A percentile compares a stretch with the other conserved stretches of the same genome.
These are phyloP conservation scores for Umbelopsis sp. DNA, from an alignment of 371 early-diverging fungal genomes.

Conservation along the genomic window DNA sequence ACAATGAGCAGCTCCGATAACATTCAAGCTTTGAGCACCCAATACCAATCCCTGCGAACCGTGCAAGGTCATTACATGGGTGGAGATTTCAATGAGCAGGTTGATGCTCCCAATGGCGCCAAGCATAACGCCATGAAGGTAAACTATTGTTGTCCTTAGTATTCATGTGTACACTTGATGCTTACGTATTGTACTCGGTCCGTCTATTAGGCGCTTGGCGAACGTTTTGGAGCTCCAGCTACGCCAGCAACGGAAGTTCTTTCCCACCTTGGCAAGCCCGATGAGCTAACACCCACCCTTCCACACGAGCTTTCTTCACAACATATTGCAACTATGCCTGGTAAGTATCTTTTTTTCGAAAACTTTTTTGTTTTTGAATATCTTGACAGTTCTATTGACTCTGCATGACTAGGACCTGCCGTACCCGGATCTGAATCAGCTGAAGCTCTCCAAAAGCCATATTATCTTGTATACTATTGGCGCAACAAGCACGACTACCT, in stretches of 20 bases:
- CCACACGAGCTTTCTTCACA: conserved; percentile 23
- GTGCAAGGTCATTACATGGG: conserved; percentile 60
- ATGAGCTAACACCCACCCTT: conserved; percentile 47
- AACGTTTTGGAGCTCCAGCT: conserved; percentile 46
- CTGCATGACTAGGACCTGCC: conserved; percentile 25
- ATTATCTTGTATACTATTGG: conserved; percentile 65
- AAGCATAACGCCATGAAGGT: conserved; percentile 57
- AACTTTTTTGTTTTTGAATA: not conserved
- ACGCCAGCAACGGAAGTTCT: conserved; percentile 49
- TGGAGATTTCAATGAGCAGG: conserved; percentile 47
- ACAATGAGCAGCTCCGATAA: conserved; percentile 32
- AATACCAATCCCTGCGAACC: conserved; percentile 44
- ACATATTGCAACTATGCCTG: conserved; percentile 45
- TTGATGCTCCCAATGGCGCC: conserved; percentile 58
- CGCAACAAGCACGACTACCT: conserved; percentile 66
- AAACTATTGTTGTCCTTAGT: not conserved
- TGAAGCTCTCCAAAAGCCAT: conserved; percentile 29
- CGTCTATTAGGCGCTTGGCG: conserved; percentile 37
- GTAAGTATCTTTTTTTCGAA: conserved; percentile 16
- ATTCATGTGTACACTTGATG: not conserved
- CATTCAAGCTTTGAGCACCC: conserved; percentile 37
- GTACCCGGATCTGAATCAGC: conserved; percentile 21
- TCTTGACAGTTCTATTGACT: conserved; percentile 11
- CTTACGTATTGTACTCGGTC: not conserved
- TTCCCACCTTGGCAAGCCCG: conserved; percentile 55